A percentile compares a stretch with the other conserved stretches of the same genome.
phyloP scores from a whole-genome alignment of 768 basidiomycete species.

The Suillus fuscotomentosus region DNA sequence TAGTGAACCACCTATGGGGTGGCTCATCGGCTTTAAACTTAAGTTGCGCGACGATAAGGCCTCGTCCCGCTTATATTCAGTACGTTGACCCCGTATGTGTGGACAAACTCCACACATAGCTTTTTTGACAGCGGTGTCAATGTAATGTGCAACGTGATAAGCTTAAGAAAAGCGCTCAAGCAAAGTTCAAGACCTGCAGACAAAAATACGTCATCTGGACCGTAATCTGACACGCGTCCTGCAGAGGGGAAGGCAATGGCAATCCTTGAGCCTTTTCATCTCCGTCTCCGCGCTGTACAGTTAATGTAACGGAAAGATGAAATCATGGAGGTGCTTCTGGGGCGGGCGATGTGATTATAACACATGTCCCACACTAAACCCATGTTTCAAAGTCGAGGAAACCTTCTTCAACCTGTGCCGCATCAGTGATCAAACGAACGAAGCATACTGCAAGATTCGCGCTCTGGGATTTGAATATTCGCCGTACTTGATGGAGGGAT shows the following conservation, averaged over 20 bases:
- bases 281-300: not conserved
- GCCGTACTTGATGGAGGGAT: not conserved
- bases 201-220: not conserved
- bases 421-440: not conserved
- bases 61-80: not conserved
- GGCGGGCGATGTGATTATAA: slow-evolving; percentile 1
- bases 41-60: not conserved
- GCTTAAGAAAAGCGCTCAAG: not conserved
- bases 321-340: not conserved
- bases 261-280: not conserved
- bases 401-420: not conserved
- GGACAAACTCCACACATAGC: not conserved
- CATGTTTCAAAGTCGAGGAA: slow-evolving; percentile 4
- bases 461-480: not conserved
- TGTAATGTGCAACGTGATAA: not conserved
- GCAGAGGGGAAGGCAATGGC: not conserved
- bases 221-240: not conserved
- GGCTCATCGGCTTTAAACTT: not conserved
- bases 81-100: not conserved
- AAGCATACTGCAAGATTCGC: not conserved
- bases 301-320: not conserved
- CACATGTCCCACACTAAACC: not conserved
- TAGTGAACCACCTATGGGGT: not conserved
- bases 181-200: not conserved
- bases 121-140: not conserved